Conservation (phyloP, 148 eudicot genomes). For the Camellia lanceoleosa region DNA sequence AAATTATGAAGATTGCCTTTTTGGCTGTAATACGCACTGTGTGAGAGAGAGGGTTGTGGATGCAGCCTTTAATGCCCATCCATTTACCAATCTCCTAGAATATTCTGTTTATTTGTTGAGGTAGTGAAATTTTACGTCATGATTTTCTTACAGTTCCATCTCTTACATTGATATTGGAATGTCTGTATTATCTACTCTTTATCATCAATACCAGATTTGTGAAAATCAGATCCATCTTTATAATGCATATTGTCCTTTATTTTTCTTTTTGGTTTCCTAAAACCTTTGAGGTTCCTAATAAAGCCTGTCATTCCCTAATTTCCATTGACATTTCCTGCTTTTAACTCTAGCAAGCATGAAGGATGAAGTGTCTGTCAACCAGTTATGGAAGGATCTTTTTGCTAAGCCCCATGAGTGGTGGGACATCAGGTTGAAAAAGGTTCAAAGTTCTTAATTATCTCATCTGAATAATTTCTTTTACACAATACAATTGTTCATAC, state of each 20-base stretch:
- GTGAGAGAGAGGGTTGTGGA: too few species aligned
- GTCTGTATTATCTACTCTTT: neutral
- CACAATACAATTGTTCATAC: neutral
- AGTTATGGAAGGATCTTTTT: neutral
- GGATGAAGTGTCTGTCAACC: neutral
- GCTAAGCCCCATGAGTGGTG: conserved; percentile 12
- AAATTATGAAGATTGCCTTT: too few species aligned
- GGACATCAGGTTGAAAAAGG: conserved; percentile 7
- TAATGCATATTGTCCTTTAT: neutral
- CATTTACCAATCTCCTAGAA: too few species aligned
- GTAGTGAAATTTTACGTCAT: neutral
- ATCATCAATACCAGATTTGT: neutral
- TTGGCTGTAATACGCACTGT: too few species aligned
- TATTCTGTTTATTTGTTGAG: neutral
- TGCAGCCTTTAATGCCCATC: too few species aligned
- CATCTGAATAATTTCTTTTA: neutral
- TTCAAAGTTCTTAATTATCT: neutral
- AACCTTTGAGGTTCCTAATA: neutral
- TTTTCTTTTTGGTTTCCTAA: neutral
- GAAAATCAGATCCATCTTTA: neutral
- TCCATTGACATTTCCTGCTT: neutral
- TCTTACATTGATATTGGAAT: neutral
- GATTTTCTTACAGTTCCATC: neutral
- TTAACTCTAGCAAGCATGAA: neutral
- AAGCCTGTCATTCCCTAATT: neutral